phyloP scores from a whole-genome alignment of 192 early-diverging fungal species.

The Coemansia sp. region DNA sequence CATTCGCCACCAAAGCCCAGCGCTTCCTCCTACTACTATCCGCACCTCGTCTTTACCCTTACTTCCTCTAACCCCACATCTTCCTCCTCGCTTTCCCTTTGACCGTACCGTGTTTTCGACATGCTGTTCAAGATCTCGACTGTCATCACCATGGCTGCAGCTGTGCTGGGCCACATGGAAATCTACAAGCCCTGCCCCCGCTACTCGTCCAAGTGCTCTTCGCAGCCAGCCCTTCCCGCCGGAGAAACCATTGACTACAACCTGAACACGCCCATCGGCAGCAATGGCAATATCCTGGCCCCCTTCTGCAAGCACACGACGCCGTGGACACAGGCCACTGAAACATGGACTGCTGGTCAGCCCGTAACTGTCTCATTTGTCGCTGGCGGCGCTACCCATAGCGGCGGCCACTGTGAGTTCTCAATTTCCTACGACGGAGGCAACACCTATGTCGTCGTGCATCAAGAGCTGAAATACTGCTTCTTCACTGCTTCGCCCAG shows the following conservation, averaged over 20 bases:
- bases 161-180: slow-evolving; percentile 24
- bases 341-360: slow-evolving; percentile 41
- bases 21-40: too few relatives aligned
- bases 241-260: slow-evolving; percentile 30
- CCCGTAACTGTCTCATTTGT: slow-evolving; percentile 33
- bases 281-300: slow-evolving; percentile 2
- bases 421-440: slow-evolving; percentile 50
- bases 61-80: too few relatives aligned
- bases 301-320: slow-evolving; percentile 42
- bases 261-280: slow-evolving; percentile 40
- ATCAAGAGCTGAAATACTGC: slow-evolving; percentile 37
- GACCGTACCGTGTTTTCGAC: not conserved
- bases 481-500: slow-evolving; percentile 17
- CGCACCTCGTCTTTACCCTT: too few relatives aligned
- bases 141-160: not conserved
- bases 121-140: slow-evolving; percentile 3
- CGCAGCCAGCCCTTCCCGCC: not conserved
- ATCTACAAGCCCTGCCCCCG: slow-evolving; percentile 20
- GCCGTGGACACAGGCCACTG: slow-evolving; percentile 10
- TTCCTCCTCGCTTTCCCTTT: not conserved
- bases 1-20: too few relatives aligned
- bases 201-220: slow-evolving; percentile 13
- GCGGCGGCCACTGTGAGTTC: slow-evolving; percentile 56
- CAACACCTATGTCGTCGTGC: slow-evolving; percentile 42
- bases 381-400: slow-evolving; percentile 38